Conservation (phyloP, 305 asterid genomes). For the Rubia peregrina region DNA sequence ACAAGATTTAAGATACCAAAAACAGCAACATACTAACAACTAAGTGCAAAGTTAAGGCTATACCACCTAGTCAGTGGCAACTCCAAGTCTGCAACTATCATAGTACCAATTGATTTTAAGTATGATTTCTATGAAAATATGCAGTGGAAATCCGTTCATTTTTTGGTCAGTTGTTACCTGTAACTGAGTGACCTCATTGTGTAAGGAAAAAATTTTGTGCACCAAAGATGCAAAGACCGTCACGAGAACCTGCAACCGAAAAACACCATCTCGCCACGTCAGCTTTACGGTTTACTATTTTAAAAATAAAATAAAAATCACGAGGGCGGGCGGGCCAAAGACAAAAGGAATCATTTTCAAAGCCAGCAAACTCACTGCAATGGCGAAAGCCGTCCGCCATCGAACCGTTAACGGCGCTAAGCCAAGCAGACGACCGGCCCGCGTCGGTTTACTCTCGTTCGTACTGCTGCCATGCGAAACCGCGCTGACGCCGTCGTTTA, state of each 20-base stretch:
- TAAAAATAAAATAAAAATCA: background rate
- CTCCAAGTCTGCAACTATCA: too few relatives aligned
- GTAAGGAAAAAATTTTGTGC: conserved; percentile 45
- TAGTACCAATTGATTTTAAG: too few relatives aligned
- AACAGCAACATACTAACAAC: too few relatives aligned
- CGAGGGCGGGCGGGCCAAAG: background rate
- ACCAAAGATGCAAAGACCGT: conserved; percentile 41
- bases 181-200: conserved; percentile 41
- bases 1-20: too few relatives aligned
- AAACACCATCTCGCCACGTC: conserved; percentile 6
- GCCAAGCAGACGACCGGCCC: conserved; percentile 7
- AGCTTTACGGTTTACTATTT: background rate
- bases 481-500: conserved; percentile 10
- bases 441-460: conserved; percentile 7
- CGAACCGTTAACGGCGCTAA: conserved; percentile 27
- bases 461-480: conserved; percentile 18
- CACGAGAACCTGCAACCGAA: conserved; percentile 47
- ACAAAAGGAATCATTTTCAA: conserved; percentile 12
- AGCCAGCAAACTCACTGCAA: conserved; percentile 39
- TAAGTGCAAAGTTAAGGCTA: too few relatives aligned
- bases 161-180: conserved; percentile 35
- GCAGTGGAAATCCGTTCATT: background rate
- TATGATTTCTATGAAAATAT: too few relatives aligned
- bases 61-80: too few relatives aligned
- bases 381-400: conserved; percentile 40